Conservation (phyloP, 805 yeast species). For the Ogataea trehalophila region DNA sequence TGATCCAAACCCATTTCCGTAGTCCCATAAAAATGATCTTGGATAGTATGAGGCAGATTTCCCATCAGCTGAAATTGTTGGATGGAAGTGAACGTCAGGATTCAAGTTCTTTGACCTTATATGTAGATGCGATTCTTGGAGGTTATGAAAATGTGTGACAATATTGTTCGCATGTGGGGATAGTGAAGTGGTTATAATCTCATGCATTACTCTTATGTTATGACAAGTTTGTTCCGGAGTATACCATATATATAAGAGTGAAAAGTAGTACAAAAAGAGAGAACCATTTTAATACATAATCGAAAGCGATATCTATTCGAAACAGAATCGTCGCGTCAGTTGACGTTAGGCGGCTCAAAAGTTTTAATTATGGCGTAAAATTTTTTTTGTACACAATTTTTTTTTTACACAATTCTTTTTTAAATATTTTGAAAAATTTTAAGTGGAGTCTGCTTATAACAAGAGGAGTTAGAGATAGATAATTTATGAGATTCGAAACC, state of each 20-base stretch:
- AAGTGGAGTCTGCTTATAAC: background rate
- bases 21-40: constrained; percentile 76
- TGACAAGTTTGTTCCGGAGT: background rate
- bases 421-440: background rate
- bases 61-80: constrained; percentile 33
- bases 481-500: too few species aligned
- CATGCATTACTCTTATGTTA: constrained; percentile 49
- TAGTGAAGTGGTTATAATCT: constrained; percentile 64
- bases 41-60: constrained; percentile 69
- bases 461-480: background rate
- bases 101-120: constrained; percentile 37
- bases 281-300: too few species aligned
- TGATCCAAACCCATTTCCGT: constrained; percentile 70
- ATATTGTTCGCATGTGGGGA: constrained; percentile 74
- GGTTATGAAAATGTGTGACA: constrained; percentile 75
- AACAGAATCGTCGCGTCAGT: background rate
- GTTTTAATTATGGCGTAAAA: background rate
- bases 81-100: constrained; percentile 43
- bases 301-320: too few species aligned
- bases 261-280: too few species aligned
- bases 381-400: constrained; percentile 3
- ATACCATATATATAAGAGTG: too few species aligned
- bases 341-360: background rate
- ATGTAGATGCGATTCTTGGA: constrained; percentile 65
- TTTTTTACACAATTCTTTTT: constrained; percentile 4